phyloP scores from a whole-genome alignment of 2,329 filamentous ascomycete genomes.

The Fusarium albidum region DNA sequence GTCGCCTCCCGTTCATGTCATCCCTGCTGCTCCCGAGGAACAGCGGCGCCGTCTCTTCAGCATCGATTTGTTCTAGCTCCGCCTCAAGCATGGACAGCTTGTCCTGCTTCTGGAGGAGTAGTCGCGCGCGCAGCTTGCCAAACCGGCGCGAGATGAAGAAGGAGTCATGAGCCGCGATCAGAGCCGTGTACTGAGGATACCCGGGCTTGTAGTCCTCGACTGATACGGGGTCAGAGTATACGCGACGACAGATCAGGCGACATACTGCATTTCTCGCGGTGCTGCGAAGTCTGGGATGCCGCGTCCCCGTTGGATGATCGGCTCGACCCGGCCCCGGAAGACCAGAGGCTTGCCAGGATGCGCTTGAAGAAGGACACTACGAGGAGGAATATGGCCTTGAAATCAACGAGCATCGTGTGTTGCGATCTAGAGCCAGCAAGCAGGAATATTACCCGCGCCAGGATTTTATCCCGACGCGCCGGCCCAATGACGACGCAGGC shows the following conservation, averaged over 20 bases:
- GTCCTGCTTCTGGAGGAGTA: constrained; percentile 45
- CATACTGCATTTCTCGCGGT: too few relatives aligned
- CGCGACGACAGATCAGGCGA: neutral
- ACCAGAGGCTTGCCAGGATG: too few relatives aligned
- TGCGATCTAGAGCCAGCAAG: too few relatives aligned
- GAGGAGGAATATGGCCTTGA: too few relatives aligned
- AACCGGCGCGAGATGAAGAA: constrained; percentile 43
- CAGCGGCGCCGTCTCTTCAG: constrained; percentile 26
- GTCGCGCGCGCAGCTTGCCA: constrained; percentile 35
- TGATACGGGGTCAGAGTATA: neutral
- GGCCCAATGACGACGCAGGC: too few relatives aligned
- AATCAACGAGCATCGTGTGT: too few relatives aligned
- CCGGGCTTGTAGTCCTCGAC: constrained; percentile 28
- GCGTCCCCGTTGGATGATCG: too few relatives aligned
- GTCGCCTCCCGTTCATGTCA: constrained; percentile 27
- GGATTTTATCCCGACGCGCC: too few relatives aligned
- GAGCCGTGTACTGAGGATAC: constrained; percentile 44
- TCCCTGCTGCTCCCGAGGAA: constrained; percentile 17
- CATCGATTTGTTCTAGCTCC: constrained; percentile 38
- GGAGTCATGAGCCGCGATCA: constrained; percentile 38
- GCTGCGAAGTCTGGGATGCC: neutral
- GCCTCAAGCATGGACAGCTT: constrained; percentile 40
- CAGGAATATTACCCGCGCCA: too few relatives aligned
- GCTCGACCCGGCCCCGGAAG: too few relatives aligned
- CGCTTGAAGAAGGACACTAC: too few relatives aligned